A percentile compares a stretch with the other conserved stretches of the same genome.
Conservation (phyloP, 179 eudicot genomes). For the Beta corolliflora region DNA sequence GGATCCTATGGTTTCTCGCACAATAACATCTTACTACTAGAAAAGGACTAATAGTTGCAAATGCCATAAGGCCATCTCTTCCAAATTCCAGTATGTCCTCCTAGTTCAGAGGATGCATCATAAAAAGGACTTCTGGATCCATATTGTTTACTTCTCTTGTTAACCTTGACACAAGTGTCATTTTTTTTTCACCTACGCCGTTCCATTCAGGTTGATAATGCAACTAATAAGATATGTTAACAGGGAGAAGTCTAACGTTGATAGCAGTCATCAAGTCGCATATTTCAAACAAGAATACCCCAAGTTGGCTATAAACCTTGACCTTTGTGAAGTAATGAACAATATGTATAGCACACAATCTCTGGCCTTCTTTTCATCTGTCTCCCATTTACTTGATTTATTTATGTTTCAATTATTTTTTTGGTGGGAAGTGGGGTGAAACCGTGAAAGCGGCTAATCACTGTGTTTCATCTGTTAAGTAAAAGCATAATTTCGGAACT, state of each 20-base stretch:
- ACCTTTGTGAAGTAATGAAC: not conserved
- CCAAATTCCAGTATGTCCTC: not conserved
- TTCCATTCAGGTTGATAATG: not conserved
- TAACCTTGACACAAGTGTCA: not conserved
- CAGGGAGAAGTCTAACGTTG: not conserved
- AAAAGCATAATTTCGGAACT: slow-evolving; percentile 14
- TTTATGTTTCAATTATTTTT: too few species aligned
- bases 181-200: not conserved
- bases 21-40: not conserved
- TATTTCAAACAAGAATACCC: not conserved
- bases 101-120: not conserved
- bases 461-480: not conserved
- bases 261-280: not conserved
- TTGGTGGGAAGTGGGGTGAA: not conserved
- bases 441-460: not conserved
- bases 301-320: not conserved
- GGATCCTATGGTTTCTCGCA: not conserved
- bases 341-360: not conserved
- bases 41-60: not conserved
- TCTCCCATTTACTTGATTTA: not conserved
- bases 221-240: not conserved
- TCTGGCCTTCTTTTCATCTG: not conserved
- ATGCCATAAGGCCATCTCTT: not conserved
- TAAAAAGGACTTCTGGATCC: not conserved
- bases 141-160: not conserved